phyloP scores from a whole-genome alignment of 2,329 filamentous ascomycete genomes.

The Cordyceps militaris region DNA sequence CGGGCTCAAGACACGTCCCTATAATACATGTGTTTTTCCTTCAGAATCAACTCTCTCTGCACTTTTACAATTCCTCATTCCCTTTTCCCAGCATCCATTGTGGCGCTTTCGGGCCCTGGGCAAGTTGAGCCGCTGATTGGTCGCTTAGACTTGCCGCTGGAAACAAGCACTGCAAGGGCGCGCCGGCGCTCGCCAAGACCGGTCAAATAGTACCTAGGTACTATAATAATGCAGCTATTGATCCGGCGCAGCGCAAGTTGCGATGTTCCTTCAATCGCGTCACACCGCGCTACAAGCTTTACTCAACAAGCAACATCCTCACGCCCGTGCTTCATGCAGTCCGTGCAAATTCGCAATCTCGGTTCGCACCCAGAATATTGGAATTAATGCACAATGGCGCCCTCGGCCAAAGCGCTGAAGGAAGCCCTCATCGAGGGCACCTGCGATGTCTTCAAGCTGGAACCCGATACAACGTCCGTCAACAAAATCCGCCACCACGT shows the following conservation, averaged over 20 bases:
- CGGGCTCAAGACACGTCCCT: not conserved
- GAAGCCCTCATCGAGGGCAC: conserved; percentile 41
- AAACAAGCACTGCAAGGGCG: not conserved
- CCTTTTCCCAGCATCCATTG: not conserved
- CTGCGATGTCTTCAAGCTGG: conserved; percentile 35
- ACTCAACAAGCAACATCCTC: not conserved
- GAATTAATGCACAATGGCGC: conserved; percentile 28
- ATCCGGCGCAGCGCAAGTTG: not conserved
- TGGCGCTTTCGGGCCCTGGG: not conserved
- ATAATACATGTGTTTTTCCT: too few relatives aligned
- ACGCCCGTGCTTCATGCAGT: not conserved
- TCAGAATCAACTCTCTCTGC: too few relatives aligned
- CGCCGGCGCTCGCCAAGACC: not conserved
- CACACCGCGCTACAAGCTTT: not conserved
- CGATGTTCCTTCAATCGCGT: conserved; percentile 5
- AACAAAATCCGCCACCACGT: conserved; percentile 48
- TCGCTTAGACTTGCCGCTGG: not conserved
- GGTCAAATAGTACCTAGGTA: not conserved
- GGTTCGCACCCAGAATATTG: not conserved
- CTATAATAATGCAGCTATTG: not conserved
- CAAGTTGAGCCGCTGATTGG: conserved; percentile 6
- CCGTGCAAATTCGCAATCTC: not conserved
- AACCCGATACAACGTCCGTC: conserved; percentile 45
- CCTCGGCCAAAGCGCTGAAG: conserved; percentile 36
- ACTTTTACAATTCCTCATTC: not conserved